Evolutionary conservation across 768 basidiomycete genomes (phyloP), one percentile per base, ranked within the genome.

Genomic region (Clavaria fumosa): DNA sequence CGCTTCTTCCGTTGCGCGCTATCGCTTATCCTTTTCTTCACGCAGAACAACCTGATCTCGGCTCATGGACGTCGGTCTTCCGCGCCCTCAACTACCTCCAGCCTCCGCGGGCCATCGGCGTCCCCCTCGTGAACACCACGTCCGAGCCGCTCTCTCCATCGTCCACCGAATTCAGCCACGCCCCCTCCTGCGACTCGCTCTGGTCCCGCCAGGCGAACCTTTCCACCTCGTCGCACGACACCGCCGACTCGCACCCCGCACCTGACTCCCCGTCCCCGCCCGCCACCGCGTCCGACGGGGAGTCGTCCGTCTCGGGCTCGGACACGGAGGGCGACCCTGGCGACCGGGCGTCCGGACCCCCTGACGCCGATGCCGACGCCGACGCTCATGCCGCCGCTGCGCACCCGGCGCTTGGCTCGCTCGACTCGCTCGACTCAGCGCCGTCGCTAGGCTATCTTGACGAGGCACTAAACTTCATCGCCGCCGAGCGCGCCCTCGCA

Each of bases 371-470:
- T 2, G 41, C 18, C 15, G 28, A 30, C 17, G 35, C 41, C n/a
- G 37, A 34, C 2, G 41, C 37, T 14, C 37, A 37, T n/a, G n/a
- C n/a, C n/a, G n/a, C n/a, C n/a, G n/a, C n/a, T n/a, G n/a, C n/a
- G n/a, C n/a, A n/a, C n/a, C n/a, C n/a, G n/a, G n/a, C n/a, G n/a
- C n/a, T n/a, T n/a, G n/a, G n/a, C n/a, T n/a, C n/a, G n/a, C 24
- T 42, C 15, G 41, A 42, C 5, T 31, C 37, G 10, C 10, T 34
- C 4, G 27, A n/a, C 11, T 22, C 37, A 10, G 36, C 34, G 31
- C 81, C 83, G 0, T 81, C 78, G 2, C 56, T 86, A 10, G 83
- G 83, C 0, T 69, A 70, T 37, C 65, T 86, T 11, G 79, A 79
- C 41, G 72, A 74, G 41, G 79, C 78, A 0, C 62, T 86, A 10